A percentile compares a stretch with the other conserved stretches of the same genome.
These are phyloP conservation scores for Onygenales sp. DNA, from an alignment of 2,329 filamentous ascomycete species.

Conservation along the genomic window DNA sequence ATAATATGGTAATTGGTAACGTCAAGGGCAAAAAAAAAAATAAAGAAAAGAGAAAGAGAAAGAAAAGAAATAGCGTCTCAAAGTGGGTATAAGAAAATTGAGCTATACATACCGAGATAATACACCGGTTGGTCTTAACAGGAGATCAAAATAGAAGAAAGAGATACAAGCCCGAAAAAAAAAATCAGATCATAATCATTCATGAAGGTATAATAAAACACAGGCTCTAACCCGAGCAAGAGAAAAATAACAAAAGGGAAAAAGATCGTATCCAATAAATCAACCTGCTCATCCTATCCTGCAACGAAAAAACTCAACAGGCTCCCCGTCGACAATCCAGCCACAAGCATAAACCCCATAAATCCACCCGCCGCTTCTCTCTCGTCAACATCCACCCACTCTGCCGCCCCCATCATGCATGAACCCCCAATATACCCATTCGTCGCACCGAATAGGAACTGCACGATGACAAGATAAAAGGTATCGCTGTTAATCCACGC, in stretches of 20 bases:
- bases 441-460: constrained; percentile 70
- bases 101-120: no score
- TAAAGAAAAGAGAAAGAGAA: no score
- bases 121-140: no score
- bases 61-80: no score
- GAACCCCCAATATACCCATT: constrained; percentile 82
- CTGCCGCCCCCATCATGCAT: constrained; percentile 82
- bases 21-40: not conserved
- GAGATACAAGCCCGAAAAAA: no score
- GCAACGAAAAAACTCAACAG: constrained; percentile 73
- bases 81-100: no score
- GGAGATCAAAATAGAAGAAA: no score
- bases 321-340: constrained; percentile 75
- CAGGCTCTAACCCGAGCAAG: not conserved
- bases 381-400: constrained; percentile 74
- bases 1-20: not conserved
- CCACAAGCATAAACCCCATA: constrained; percentile 85
- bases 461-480: constrained; percentile 79
- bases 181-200: not conserved
- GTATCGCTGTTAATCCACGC: constrained; percentile 67
- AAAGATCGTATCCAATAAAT: not conserved
- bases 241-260: not conserved
- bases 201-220: not conserved
- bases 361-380: constrained; percentile 84
- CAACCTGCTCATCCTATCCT: not conserved